Base-by-base conservation (phyloP, 1,284 basidiomycete species). In the Fomitopsis betulina region DNA sequence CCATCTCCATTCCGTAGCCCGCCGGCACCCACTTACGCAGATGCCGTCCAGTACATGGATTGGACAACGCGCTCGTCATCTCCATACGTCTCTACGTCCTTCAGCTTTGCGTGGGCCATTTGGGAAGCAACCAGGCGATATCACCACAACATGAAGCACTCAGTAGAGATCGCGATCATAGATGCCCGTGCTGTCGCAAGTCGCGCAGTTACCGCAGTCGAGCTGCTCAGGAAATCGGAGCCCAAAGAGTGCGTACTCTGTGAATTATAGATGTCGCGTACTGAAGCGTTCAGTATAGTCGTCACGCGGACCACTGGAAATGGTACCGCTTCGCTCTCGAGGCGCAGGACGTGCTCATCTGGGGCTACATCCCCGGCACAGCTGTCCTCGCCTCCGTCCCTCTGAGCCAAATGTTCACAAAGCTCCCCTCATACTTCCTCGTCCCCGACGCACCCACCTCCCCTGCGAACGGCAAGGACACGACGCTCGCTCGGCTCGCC, bases 71-170 rank as follows among this genome's bases (percentile, higher is more conserved):
- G 85, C 57, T 75, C 81, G 1, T 76, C 79, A 19, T 91, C 89
- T 0, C 78, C 83, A 3, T 90, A 82, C 62, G 80, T 91, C 42
- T 87, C 88, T 2, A 80, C 87, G 1, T 89, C 88, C 1, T 90
- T 90, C 69, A 90, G 85, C 71, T 87, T 90, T 65, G 82, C 79
- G 35, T 91, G 88, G 89, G 84, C 87, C 13, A 77, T 91, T 37
- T 91, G 87, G 87, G 89, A 91, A 67, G 89, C 88, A 6, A 78
- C 86, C n/a, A 76, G 86, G 58, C 81, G 88, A 23, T 89, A 88
- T 65, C 82, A 85, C 63, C 71, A 77, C 39, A 82, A 82, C 39
- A 73, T 89, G 58, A 90, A 91, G 70, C 85, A 89, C 61, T 83
- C 87, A 57, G 75, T 91, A 23, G 80, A 91, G 68, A 89, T 91